Percentiles rank a stretch among this genome's conserved stretches.
phyloP scores from a whole-genome alignment of 2,329 filamentous ascomycete species.

The Hypomyces perniciosus region DNA sequence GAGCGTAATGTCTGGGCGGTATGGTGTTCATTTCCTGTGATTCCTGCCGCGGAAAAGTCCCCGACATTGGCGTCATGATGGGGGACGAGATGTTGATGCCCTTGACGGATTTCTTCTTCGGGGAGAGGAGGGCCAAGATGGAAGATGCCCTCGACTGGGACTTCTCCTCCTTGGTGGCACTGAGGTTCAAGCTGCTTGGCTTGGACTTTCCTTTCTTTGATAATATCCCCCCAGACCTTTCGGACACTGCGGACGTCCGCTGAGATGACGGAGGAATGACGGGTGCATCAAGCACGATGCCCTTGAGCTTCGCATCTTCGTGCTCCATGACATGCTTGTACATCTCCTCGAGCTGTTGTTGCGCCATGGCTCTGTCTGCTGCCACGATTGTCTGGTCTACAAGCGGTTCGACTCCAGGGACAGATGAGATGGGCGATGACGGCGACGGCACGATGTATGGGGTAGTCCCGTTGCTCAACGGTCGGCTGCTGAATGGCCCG shows the following conservation, averaged over 20 bases:
- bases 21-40: conserved; percentile 53
- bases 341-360: conserved; percentile 80
- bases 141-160: conserved; percentile 52
- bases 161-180: conserved; percentile 39
- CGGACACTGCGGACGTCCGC: conserved; percentile 21
- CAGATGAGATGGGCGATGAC: conserved; percentile 33
- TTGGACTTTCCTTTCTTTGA: conserved; percentile 44
- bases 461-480: conserved; percentile 15
- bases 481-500: conserved; percentile 6
- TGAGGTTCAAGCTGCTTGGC: conserved; percentile 45
- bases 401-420: conserved; percentile 57
- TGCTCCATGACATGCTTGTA: conserved; percentile 92
- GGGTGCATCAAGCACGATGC: conserved; percentile 42
- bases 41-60: conserved; percentile 50
- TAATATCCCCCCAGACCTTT: conserved; percentile 25
- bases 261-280: conserved; percentile 25
- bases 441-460: conserved; percentile 44
- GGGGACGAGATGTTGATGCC: conserved; percentile 57
- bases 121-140: conserved; percentile 55
- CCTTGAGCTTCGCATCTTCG: conserved; percentile 61
- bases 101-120: conserved; percentile 46
- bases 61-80: conserved; percentile 58
- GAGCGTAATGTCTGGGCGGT: conserved; percentile 52
- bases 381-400: conserved; percentile 75
- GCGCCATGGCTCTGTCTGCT: conserved; percentile 66